Base-by-base conservation (phyloP, 2,329 filamentous ascomycete species). In the Periconia sp. region DNA sequence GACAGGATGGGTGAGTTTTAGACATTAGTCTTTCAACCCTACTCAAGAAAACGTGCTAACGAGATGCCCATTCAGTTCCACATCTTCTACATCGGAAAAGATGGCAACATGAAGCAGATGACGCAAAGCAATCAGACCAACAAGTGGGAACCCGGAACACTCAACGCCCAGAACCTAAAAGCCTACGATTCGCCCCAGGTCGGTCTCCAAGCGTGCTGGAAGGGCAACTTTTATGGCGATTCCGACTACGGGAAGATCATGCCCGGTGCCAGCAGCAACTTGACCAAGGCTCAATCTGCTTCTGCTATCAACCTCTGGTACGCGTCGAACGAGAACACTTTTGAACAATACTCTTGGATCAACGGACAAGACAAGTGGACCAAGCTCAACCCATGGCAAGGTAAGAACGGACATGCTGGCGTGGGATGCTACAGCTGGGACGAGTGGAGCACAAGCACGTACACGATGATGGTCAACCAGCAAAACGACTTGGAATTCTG, bases 171-270 rank as follows among this genome's bases (percentile, higher is more conserved):
- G 59, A 91, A 95, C 57, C 84, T 91, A 40, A 87, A 95, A 59
- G 88, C 87, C 61, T 95, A 95, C 72, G 93, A 97, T 76, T 88
- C 91, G 1, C 97, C 97, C 65, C 85, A 90, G 1, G 88, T 96
- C 45, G 94, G 94, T 2, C 76, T 94, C 30, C 90, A 95, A 67
- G 87, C 92, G 15, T 87, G 87, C 46, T 80, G 86, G 18, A 89
- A 96, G 70, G 94, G 94, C 0, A 81, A 97, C 42, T 76, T 82
- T 33, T 72, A 72, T 44, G 69, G 68, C 37, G 67, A 70, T 43
- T 52, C 66, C 14, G 74, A 78, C 52, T 75, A 74, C 47, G 56
- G 65, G 8, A 72, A 77, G 41, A 72, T 72, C 23, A 71, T 72
- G 1, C 66, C 68, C 9, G 55, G 63, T 3, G 62, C 57, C 7